Conservation (phyloP, 305 asterid species). For the Petunia hybrid region DNA sequence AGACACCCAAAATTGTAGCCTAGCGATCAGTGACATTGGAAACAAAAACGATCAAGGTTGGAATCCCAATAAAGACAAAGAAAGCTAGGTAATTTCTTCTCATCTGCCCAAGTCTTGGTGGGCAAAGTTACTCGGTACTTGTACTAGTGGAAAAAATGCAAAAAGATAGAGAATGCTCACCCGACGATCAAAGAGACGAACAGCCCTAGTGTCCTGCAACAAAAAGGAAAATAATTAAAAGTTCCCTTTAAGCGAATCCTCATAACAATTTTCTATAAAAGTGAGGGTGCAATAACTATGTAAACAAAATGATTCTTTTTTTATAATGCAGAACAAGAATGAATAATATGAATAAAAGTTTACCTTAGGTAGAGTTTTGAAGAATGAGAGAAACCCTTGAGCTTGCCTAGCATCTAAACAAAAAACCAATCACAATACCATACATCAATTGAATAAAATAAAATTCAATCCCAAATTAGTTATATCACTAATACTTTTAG, state of each 20-base stretch:
- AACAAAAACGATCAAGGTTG: not conserved
- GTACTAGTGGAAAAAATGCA: not conserved
- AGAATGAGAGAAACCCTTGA: slow-evolving; percentile 94
- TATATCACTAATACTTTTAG: not conserved
- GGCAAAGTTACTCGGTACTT: not conserved
- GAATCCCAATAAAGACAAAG: not conserved
- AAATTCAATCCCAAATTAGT: not conserved
- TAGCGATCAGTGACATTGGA: not conserved
- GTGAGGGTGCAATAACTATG: not conserved
- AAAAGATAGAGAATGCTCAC: slow-evolving; percentile 49
- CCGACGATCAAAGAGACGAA: slow-evolving; percentile 94
- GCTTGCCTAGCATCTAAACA: slow-evolving; percentile 91
- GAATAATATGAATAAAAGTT: slow-evolving; percentile 26
- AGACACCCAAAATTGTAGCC: not conserved
- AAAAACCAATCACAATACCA: slow-evolving; percentile 29
- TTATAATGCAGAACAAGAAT: not conserved
- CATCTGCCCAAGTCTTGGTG: slow-evolving; percentile 5
- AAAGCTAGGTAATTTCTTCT: not conserved
- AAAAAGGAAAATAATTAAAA: slow-evolving; percentile 20
- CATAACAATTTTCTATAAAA: not conserved
- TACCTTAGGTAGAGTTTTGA: slow-evolving; percentile 78
- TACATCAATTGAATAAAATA: slow-evolving; percentile 4
- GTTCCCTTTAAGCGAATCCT: not conserved
- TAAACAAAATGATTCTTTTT: not conserved
- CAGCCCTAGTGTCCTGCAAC: slow-evolving; percentile 87